Conservation (phyloP, 768 basidiomycete species). For the Leccinum incarnatum region DNA sequence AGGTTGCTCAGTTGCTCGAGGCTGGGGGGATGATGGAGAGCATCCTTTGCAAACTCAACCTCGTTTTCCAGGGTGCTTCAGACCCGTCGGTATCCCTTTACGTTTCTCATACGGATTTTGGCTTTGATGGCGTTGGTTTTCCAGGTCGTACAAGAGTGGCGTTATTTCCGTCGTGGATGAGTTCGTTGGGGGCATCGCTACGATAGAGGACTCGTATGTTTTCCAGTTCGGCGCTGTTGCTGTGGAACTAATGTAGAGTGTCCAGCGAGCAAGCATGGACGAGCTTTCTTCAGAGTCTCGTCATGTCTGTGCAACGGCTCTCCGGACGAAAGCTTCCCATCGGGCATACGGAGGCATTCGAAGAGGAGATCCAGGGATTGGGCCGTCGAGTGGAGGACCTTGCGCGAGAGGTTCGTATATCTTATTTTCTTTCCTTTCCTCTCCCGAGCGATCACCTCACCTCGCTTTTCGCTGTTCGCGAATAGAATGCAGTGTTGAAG, state of each 20-base stretch:
- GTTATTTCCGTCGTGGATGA: slow-evolving; percentile 57
- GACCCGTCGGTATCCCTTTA: slow-evolving; percentile 49
- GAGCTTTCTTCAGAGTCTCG: slow-evolving; percentile 56
- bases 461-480: background rate
- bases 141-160: slow-evolving; percentile 62
- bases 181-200: slow-evolving; percentile 60
- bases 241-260: slow-evolving; percentile 17
- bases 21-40: slow-evolving; percentile 44
- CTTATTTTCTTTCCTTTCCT: background rate
- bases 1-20: slow-evolving; percentile 48
- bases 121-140: slow-evolving; percentile 5
- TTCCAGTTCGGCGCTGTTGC: background rate
- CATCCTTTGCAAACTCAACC: slow-evolving; percentile 53
- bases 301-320: slow-evolving; percentile 59
- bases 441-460: background rate
- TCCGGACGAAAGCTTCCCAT: slow-evolving; percentile 65
- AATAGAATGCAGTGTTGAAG: slow-evolving; percentile 11
- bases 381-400: slow-evolving; percentile 61
- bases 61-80: slow-evolving; percentile 56
- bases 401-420: slow-evolving; percentile 54
- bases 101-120: background rate
- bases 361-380: slow-evolving; percentile 61
- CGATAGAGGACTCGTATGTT: slow-evolving; percentile 63
- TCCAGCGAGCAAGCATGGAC: slow-evolving; percentile 66
- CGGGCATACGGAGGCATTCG: slow-evolving; percentile 40